Evolutionary conservation across 2,329 filamentous ascomycete genomes (phyloP), one percentile per base, ranked within the genome.

Genomic region (Aspergillus felis): DNA sequence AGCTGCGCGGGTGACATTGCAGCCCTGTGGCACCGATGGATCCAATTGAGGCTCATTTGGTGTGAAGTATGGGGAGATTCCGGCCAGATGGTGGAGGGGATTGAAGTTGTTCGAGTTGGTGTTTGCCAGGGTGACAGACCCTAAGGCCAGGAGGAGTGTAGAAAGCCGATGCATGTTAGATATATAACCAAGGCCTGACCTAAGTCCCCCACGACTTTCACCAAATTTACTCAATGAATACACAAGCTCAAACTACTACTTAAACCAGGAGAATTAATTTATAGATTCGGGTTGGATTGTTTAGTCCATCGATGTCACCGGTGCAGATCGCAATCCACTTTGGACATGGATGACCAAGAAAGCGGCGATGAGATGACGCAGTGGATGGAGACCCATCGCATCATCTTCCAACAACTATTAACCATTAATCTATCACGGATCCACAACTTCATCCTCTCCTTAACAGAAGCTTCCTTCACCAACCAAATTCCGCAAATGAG

Each of bases 1-100:
- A 2, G 82, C 81, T 0, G 82, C 82, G 28, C 79, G 77, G 0
- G 75, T 78, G 1, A 80, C 72, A 0, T 76, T 78, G 68, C 83
- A 85, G 9, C 81, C 78, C 56, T 79, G 77, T 0, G 82, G 82
- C 4, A 78, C 67, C 3, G 71, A 64, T 1, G 78, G 77, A 10
- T 77, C 75, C 6, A 73, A 58, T 1, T 74, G 76, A 25, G 81
- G 79, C 55, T 82, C 77, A 58, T 82, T 76, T 0, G 82, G 78
- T 62, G 84, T 82, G 54, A 83, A 85, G 63, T 85, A 85, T 0
- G 83, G 82, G 1, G 81, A 75, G 5, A 84, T 81, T n/a, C 82
- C 82, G 0, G 78, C 78, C 9, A 84, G 74, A 54, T 85, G 82
- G 27, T 83, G 71, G 2, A 85, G 72, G 0, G 82, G 79, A 53